Percentiles rank a stretch among this genome's conserved stretches.
Conservation (phyloP, 2,329 filamentous ascomycete species). For the Beauveria scarabaeidicola region DNA sequence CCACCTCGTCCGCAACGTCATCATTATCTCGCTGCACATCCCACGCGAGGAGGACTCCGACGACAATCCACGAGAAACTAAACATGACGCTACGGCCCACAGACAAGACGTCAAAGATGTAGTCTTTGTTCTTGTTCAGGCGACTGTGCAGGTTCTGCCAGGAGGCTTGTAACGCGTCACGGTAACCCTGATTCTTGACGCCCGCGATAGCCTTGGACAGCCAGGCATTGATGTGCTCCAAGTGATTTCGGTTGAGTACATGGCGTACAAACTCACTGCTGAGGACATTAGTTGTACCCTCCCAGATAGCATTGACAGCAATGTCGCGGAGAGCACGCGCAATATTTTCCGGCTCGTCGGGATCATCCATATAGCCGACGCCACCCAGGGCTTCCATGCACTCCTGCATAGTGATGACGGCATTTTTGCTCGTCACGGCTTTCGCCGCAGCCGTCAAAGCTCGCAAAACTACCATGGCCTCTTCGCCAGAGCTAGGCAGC, state of each 20-base stretch:
- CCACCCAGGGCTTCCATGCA: slow-evolving; percentile 13
- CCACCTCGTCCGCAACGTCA: slow-evolving; percentile 2
- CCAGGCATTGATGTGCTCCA: slow-evolving; percentile 2
- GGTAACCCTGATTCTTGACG: not conserved
- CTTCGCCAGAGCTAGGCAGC: not conserved
- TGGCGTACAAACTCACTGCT: slow-evolving; percentile 13
- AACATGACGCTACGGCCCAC: slow-evolving; percentile 12
- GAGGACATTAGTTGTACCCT: slow-evolving; percentile 14
- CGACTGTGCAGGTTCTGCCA: not conserved
- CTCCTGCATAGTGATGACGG: slow-evolving; percentile 11
- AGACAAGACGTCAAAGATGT: slow-evolving; percentile 5
- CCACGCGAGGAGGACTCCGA: slow-evolving; percentile 6
- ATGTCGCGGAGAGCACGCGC: slow-evolving; percentile 11
- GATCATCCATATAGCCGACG: slow-evolving; percentile 14
- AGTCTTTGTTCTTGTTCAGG: not conserved
- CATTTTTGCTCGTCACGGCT: slow-evolving; percentile 12
- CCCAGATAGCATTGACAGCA: slow-evolving; percentile 13
- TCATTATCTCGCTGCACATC: slow-evolving; percentile 10
- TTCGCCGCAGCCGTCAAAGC: slow-evolving; percentile 10
- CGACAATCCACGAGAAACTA: slow-evolving; percentile 11
- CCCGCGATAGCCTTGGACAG: not conserved
- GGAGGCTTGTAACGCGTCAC: not conserved
- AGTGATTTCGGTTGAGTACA: slow-evolving; percentile 6
- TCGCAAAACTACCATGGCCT: slow-evolving; percentile 9
- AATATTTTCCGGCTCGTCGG: slow-evolving; percentile 13